These are phyloP conservation scores for Fusarium zealandicum DNA, from an alignment of 2,329 filamentous ascomycete species.

Conservation along the genomic window DNA sequence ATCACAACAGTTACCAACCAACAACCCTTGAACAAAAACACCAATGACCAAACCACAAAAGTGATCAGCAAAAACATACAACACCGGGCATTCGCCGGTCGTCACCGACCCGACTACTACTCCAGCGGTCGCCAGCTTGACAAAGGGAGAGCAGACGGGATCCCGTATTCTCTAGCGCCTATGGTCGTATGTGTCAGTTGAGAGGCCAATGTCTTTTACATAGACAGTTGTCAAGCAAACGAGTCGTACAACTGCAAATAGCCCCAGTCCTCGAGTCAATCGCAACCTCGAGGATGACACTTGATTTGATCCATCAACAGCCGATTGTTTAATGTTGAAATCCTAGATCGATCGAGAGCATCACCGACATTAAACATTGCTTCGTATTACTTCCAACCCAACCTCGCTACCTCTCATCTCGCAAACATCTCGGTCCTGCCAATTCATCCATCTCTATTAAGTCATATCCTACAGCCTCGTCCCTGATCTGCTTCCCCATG, in stretches of 20 bases:
- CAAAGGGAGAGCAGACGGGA: slow-evolving; percentile 20
- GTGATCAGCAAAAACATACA: slow-evolving; percentile 12
- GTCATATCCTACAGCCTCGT: slow-evolving; percentile 38
- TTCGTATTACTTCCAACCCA: slow-evolving; percentile 19
- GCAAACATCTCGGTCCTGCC: slow-evolving; percentile 8
- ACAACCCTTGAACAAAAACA: too few relatives aligned
- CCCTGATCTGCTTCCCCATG: slow-evolving; percentile 12
- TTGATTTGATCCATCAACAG: too few relatives aligned
- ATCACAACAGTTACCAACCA: too few relatives aligned
- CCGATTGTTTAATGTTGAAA: too few relatives aligned
- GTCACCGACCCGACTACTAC: slow-evolving; percentile 25
- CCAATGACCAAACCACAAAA: background rate
- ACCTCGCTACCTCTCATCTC: background rate
- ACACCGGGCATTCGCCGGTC: slow-evolving; percentile 22
- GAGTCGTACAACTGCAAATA: background rate
- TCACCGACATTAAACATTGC: background rate
- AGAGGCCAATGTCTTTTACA: background rate
- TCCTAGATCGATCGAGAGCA: too few relatives aligned
- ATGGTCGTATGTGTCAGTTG: slow-evolving; percentile 14
- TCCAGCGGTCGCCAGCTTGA: slow-evolving; percentile 17
- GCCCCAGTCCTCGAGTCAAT: background rate
- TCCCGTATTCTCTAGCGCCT: slow-evolving; percentile 19
- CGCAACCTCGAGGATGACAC: too few relatives aligned
- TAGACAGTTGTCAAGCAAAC: too few relatives aligned
- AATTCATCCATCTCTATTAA: slow-evolving; percentile 35